Conservation (phyloP, 139 green algal species). For the Mychonastes homosphaera region DNA sequence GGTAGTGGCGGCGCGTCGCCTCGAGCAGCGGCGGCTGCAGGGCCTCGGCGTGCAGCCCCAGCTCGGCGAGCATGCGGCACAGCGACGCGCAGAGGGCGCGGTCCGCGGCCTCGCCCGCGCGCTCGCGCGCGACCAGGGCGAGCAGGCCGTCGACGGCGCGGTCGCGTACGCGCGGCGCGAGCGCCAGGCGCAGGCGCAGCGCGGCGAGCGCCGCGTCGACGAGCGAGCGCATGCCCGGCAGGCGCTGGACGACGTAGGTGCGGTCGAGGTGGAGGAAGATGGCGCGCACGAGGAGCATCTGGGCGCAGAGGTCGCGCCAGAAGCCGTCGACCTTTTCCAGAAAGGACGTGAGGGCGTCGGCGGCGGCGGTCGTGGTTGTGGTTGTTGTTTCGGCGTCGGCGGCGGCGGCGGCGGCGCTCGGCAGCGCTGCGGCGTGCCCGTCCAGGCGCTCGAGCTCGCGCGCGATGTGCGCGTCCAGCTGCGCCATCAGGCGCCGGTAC, state of each 20-base stretch:
- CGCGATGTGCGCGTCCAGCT: conserved; percentile 60
- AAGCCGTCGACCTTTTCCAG: conserved; percentile 49
- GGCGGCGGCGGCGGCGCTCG: too few species aligned
- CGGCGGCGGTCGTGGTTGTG: too few species aligned
- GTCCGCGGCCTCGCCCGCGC: conserved; percentile 66
- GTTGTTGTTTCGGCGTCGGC: too few species aligned
- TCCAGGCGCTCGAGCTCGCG: conserved; percentile 35
- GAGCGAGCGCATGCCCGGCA: conserved; percentile 45
- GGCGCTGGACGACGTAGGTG: conserved; percentile 68
- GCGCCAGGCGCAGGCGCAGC: conserved; percentile 68
- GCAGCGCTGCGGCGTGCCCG: too few species aligned
- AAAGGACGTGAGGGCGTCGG: too few species aligned
- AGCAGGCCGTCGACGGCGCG: conserved; percentile 48
- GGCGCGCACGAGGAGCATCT: conserved; percentile 78
- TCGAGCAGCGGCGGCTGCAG: conserved; percentile 54
- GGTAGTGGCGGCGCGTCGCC: conserved; percentile 40
- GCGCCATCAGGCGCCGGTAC: conserved; percentile 65
- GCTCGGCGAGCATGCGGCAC: conserved; percentile 54
- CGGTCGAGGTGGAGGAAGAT: conserved; percentile 97
- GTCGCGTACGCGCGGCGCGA: neutral
- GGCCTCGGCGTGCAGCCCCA: conserved; percentile 60
- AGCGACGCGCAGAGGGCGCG: conserved; percentile 57
- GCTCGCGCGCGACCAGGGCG: conserved; percentile 57
- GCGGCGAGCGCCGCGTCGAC: conserved; percentile 90
- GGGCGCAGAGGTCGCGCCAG: conserved; percentile 71